Evolutionary conservation across 2,329 filamentous ascomycete species (phyloP).

Genomic region (Pseudogymnoascus verrucosus): DNA sequence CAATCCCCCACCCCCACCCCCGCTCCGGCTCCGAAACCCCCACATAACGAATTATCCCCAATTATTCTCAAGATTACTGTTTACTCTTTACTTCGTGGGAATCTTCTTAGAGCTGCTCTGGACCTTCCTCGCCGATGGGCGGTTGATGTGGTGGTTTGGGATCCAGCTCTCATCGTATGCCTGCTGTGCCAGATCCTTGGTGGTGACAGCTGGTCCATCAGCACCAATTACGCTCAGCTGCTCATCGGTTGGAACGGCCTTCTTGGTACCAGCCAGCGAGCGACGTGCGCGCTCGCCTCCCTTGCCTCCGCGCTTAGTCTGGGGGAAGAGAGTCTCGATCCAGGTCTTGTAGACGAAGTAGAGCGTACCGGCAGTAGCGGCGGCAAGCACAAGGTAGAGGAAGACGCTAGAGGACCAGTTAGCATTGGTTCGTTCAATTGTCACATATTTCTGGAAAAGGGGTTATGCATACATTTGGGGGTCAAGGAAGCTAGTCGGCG

Average conservation of each 20-base stretch:
- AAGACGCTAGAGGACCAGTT: slow-evolving; percentile 62
- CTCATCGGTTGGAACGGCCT: slow-evolving; percentile 45
- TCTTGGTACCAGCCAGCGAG: slow-evolving; percentile 56
- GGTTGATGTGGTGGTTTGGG: slow-evolving; percentile 78
- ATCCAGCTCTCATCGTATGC: slow-evolving; percentile 92
- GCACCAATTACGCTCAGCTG: slow-evolving; percentile 60
- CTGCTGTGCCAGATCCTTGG: slow-evolving; percentile 37
- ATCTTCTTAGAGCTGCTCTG: slow-evolving; percentile 40
- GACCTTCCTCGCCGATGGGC: slow-evolving; percentile 63
- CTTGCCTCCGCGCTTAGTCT: slow-evolving; percentile 54
- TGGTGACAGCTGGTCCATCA: slow-evolving; percentile 32
- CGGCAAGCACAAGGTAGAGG: slow-evolving; percentile 85
- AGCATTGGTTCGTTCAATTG: slow-evolving; percentile 17
- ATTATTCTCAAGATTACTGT: background rate
- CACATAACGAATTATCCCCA: background rate
- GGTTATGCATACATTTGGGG: slow-evolving; percentile 72
- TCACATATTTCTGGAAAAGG: slow-evolving; percentile 3
- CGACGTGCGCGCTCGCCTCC: slow-evolving; percentile 42
- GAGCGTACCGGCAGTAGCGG: slow-evolving; percentile 67
- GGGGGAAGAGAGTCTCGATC: slow-evolving; percentile 92
- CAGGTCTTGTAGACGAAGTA: slow-evolving; percentile 99
- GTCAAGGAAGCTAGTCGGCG: slow-evolving; percentile 84
- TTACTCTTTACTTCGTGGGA: background rate
- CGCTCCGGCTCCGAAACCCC: slow-evolving; percentile 3
- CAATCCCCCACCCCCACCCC: slow-evolving; percentile 4